Percentiles rank a stretch among this genome's conserved stretches.
Evolutionary conservation across 192 early-diverging fungal genomes (phyloP).

Genomic region (Endogone sp.): DNA sequence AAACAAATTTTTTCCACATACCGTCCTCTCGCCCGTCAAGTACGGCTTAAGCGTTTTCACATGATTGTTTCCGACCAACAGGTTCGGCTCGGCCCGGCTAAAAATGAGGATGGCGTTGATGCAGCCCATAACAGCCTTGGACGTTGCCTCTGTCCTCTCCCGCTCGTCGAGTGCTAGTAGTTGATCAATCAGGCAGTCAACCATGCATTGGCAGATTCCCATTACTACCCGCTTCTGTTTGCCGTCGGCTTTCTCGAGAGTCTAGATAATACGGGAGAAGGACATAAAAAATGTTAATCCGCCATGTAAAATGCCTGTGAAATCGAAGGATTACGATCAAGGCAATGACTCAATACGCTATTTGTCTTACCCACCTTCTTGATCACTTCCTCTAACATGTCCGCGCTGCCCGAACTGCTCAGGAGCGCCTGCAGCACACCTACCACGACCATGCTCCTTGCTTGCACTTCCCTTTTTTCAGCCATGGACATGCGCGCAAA

Average conservation of each 20-base stretch:
- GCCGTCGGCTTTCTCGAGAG: slow-evolving; percentile 32
- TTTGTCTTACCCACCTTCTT: slow-evolving; percentile 15
- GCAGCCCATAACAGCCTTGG: slow-evolving; percentile 13
- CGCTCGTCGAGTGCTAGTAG: slow-evolving; percentile 63
- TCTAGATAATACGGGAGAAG: no score
- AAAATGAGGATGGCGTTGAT: slow-evolving; percentile 24
- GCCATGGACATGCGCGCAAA: slow-evolving; percentile 10
- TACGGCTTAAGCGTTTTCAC: slow-evolving; percentile 54
- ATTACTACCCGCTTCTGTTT: slow-evolving; percentile 39
- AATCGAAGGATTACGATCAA: neutral
- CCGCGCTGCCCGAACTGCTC: slow-evolving; percentile 8
- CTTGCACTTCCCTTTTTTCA: slow-evolving; percentile 13
- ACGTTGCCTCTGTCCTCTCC: slow-evolving; percentile 5
- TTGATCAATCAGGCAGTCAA: slow-evolving; percentile 74
- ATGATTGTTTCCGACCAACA: slow-evolving; percentile 24
- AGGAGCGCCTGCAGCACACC: slow-evolving; percentile 11
- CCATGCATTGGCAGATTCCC: slow-evolving; percentile 57
- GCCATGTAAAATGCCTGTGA: no score
- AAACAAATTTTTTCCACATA: no score
- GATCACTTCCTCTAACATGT: slow-evolving; percentile 9
- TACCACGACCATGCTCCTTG: slow-evolving; percentile 15
- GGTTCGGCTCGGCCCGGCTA: slow-evolving; percentile 20
- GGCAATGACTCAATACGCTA: no score
- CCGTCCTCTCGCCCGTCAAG: slow-evolving; percentile 30
- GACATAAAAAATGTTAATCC: no score